phyloP scores from a whole-genome alignment of 352 stramenopile genomes.

The Phytopythium vexans region DNA sequence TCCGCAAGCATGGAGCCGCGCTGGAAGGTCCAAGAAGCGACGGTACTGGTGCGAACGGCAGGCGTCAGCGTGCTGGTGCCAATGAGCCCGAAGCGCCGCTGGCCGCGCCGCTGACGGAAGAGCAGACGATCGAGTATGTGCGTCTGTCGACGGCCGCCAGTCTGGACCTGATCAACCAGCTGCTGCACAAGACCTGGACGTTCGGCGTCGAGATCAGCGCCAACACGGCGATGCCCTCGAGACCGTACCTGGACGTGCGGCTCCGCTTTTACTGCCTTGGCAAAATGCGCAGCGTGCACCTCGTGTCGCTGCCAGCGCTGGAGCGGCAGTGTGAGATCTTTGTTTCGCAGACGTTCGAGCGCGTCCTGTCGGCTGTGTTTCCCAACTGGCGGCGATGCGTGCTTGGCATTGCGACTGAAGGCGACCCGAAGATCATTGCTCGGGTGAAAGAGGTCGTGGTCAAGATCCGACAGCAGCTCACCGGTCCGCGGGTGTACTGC shows the following conservation, averaged over 20 bases:
- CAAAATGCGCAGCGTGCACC: constrained; percentile 34
- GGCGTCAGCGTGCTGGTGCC: not conserved
- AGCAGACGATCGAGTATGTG: constrained; percentile 32
- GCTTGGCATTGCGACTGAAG: constrained; percentile 31
- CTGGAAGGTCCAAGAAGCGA: not conserved
- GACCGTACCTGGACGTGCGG: constrained; percentile 40
- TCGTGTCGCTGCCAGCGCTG: constrained; percentile 32
- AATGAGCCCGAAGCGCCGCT: not conserved
- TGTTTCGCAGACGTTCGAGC: constrained; percentile 30
- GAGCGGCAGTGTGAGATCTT: constrained; percentile 28
- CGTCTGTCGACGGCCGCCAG: constrained; percentile 40
- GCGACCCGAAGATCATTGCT: constrained; percentile 25
- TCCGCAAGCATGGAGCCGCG: constrained; percentile 13
- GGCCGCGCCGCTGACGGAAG: constrained; percentile 3
- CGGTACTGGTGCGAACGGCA: not conserved
- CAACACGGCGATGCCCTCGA: constrained; percentile 15
- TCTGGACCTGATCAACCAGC: constrained; percentile 26
- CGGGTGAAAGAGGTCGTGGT: constrained; percentile 26
- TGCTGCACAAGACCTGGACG: constrained; percentile 38
- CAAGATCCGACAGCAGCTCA: constrained; percentile 25
- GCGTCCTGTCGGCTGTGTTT: constrained; percentile 28
- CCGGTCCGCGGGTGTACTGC: constrained; percentile 20
- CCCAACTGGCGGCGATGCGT: constrained; percentile 33
- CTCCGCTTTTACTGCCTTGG: constrained; percentile 31
- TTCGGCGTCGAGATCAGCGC: constrained; percentile 45